Percentiles rank a stretch among this genome's conserved stretches.
These are phyloP conservation scores for Ramularia endophylla DNA, from an alignment of 2,329 filamentous ascomycete species.

Conservation along the genomic window DNA sequence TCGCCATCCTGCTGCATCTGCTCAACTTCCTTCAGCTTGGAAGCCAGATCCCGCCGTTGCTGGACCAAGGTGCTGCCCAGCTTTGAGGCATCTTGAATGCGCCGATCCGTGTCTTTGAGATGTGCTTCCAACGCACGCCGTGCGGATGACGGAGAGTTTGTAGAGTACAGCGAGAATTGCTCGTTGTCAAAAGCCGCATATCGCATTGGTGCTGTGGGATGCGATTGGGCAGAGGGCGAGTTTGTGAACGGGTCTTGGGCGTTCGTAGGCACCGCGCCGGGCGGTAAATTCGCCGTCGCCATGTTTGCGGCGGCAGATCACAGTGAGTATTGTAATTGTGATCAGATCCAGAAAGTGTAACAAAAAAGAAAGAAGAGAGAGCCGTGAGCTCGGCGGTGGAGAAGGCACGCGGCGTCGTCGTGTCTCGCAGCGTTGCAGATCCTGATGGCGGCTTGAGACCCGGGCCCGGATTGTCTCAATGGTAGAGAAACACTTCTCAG, in stretches of 20 bases:
- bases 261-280: slow-evolving; percentile 37
- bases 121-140: slow-evolving; percentile 87
- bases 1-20: slow-evolving; percentile 60
- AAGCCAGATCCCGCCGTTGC: slow-evolving; percentile 76
- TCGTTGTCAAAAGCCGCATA: slow-evolving; percentile 74
- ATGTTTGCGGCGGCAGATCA: slow-evolving; percentile 26
- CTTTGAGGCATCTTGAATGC: slow-evolving; percentile 85
- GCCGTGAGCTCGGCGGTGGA: too few relatives aligned
- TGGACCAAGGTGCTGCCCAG: slow-evolving; percentile 81
- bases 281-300: slow-evolving; percentile 37
- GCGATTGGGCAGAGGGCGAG: slow-evolving; percentile 27
- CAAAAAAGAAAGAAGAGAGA: too few relatives aligned
- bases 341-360: too few relatives aligned
- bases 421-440: too few relatives aligned
- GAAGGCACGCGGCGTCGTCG: too few relatives aligned
- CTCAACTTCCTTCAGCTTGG: slow-evolving; percentile 79
- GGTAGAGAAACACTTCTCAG: too few relatives aligned
- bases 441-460: too few relatives aligned
- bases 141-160: slow-evolving; percentile 74
- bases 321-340: too few relatives aligned
- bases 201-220: slow-evolving; percentile 49
- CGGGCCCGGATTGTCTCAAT: too few relatives aligned
- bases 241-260: slow-evolving; percentile 41
- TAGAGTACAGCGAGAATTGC: slow-evolving; percentile 71
- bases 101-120: slow-evolving; percentile 82